Base-by-base conservation (phyloP, 1,284 basidiomycete genomes). In the Cutaneotrichosporon curvatum region DNA sequence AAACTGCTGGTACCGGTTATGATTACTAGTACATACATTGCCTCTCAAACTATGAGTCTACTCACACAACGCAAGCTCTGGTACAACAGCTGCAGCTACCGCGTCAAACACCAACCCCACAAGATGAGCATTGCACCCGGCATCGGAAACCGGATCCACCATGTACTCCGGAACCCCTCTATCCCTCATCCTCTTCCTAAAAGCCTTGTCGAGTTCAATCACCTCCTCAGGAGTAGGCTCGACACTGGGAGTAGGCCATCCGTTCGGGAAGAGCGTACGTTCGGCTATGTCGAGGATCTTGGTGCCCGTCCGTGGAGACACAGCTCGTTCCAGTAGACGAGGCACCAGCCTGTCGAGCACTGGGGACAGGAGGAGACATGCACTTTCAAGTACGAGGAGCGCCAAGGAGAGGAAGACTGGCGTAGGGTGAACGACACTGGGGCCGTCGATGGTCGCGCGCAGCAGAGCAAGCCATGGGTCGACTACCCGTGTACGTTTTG, bases 81-180 rank as follows among this genome's bases (percentile, higher is more conserved):
- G 68, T 2, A 63, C 45, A 5, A 67, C 21, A 4, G 58, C 39
- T 2, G 32, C 60, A 6, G 64, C 51, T 8, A 60, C 37, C 14
- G 57, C 47, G 32, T 63, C 57, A n/a, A 62, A 45, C 2, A 68
- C 19, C 55, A 67, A 62, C 2, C 45, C 61, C 1, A 68, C 52
- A 11, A 71, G 43, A 45, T 69, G 68, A 14, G 63, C 60, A 49
- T 70, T 71, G 32, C 65, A 65, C 5, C 58, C 55, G 3, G 51
- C 11, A 41, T 68, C 51, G 2, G 56, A 51, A 8, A 71, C n/a
- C 0, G 58, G 52, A 18, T 61, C 61, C 4, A 65, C 47, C 1
- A 63, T 28, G 4, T 40, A 20, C 36, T 25, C 28, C 16, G 37
- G 12, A 16, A 25, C 18, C 5, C 18, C 16, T 12, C 19, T 11